Evolutionary conservation across 2,329 filamentous ascomycete genomes (phyloP), one percentile per base, ranked within the genome.

Genomic region (Zymoseptoria ardabiliae): DNA sequence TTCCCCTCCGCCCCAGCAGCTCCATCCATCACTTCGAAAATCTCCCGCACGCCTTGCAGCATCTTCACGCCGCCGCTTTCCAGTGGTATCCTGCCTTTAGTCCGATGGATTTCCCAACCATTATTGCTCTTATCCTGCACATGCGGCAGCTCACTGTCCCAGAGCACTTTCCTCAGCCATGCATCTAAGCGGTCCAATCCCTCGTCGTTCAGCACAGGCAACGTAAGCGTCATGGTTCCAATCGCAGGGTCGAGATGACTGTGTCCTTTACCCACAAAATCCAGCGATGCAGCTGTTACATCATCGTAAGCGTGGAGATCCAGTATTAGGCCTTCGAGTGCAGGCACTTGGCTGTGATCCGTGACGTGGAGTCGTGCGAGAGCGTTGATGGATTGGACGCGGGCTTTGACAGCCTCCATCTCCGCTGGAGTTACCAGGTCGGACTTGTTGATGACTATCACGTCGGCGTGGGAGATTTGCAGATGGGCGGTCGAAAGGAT

Each of bases 401-500:
- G 83, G 17, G 83, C 79, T 63, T 81, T 82, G 7, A 97, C 89
- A 0, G 71, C 75, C n/a, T 83, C 75, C 0, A 97, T 81, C 68
- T 96, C 85, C 6, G 82, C 76, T 1, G 81, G 72, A 5, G 81
- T 84, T 3, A 97, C 91, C 3, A 97, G 79, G 71, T 99, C 94
- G 2, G 87, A 81, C 74, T 99, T 99, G 77, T 99, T 99, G 67
- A 99, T 84, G 48, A 99, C 85, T 51, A 99, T 83, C 8, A 97
- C 91, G 75, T 99, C 94, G 6, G 94, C 94, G 69, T 99, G 93
- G 1, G 91, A 97, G 61, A 99, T 96, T 70, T 99, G 94, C 53
- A 97, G 82, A 74, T 99, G 94, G 0, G 94, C 94, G 2, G 90
- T 96, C 0, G 93, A 97, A 74, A 97, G 83, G 8, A 91, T 76